Evolutionary conservation across 2,329 filamentous ascomycete species (phyloP).

Genomic region (Epichloe hybrida): DNA sequence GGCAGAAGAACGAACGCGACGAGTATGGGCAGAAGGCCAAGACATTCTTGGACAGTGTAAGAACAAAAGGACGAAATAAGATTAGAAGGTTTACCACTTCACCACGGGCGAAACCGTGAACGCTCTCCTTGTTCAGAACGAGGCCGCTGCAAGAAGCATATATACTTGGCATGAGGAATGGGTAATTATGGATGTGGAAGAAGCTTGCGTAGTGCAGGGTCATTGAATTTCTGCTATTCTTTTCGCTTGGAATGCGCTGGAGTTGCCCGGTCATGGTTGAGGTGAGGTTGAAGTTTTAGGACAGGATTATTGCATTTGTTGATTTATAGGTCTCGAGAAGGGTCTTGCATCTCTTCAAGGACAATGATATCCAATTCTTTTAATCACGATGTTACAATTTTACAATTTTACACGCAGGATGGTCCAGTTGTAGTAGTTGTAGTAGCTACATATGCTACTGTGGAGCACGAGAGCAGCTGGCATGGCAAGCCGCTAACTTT

Average conservation of each 20-base stretch:
- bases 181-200: background rate
- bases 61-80: background rate
- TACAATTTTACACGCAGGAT: background rate
- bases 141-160: background rate
- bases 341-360: background rate
- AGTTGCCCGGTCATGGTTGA: conserved; percentile 3
- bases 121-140: background rate
- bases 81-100: background rate
- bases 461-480: no score
- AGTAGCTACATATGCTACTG: no score
- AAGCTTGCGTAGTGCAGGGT: background rate
- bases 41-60: conserved; percentile 19
- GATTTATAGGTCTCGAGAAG: background rate
- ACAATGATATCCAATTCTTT: background rate
- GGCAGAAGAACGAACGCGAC: conserved; percentile 31
- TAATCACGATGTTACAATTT: background rate
- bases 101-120: background rate
- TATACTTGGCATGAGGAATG: background rate
- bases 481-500: no score
- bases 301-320: background rate
- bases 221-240: background rate
- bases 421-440: background rate
- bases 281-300: background rate
- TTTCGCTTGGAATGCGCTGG: background rate
- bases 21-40: conserved; percentile 35